These are phyloP conservation scores for Podospora didyma DNA, from an alignment of 495 filamentous ascomycete species.

Conservation along the genomic window DNA sequence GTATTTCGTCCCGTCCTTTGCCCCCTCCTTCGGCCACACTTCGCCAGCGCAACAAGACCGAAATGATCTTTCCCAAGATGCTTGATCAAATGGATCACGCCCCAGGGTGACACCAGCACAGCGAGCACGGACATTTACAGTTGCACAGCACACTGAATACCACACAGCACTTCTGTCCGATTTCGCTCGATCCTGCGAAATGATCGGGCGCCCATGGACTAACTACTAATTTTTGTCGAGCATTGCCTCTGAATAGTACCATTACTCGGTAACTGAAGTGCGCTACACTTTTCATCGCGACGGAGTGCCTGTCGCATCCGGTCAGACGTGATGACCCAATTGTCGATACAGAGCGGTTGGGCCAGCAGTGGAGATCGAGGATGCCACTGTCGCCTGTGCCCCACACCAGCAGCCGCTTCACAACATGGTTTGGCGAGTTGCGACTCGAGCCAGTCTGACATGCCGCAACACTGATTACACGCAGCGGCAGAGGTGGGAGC, in stretches of 20 bases:
- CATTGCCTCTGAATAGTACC: no score
- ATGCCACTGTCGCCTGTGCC: background rate
- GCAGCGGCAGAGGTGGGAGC: no score
- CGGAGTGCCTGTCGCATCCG: background rate
- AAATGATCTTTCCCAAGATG: no score
- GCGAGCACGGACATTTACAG: no score
- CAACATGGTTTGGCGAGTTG: background rate
- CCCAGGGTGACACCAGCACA: no score
- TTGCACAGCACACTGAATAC: background rate
- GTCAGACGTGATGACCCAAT: background rate
- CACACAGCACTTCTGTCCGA: background rate
- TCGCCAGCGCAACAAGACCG: no score
- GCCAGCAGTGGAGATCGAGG: conserved; percentile 3
- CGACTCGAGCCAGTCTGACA: background rate
- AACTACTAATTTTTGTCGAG: no score
- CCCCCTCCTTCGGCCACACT: no score
- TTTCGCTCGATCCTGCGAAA: background rate
- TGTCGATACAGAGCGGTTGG: background rate
- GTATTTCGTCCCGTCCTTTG: no score
- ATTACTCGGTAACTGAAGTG: no score
- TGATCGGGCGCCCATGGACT: background rate
- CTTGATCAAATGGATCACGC: no score
- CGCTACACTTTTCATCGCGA: background rate
- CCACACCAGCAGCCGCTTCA: background rate
- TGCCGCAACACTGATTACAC: no score